phyloP scores from a whole-genome alignment of 1,139 yeast species.

The Scheffersomyces parashehatae region DNA sequence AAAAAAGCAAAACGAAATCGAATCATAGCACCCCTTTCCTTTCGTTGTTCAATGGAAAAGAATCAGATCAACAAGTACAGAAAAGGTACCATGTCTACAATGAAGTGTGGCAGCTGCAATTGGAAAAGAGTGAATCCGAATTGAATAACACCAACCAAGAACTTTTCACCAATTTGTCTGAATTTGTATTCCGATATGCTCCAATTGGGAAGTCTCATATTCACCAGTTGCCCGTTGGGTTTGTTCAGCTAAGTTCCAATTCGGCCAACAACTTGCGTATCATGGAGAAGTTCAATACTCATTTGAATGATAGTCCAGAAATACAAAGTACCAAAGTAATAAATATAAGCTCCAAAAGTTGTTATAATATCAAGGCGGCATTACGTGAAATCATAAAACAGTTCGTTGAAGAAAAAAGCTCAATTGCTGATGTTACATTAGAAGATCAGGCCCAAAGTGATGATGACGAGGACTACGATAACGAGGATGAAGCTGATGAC shows the following conservation, averaged over 20 bases:
- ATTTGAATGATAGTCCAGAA: slow-evolving; percentile 14
- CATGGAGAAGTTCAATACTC: slow-evolving; percentile 39
- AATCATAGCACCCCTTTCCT: slow-evolving; percentile 31
- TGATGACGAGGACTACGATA: slow-evolving; percentile 15
- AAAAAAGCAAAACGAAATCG: neutral
- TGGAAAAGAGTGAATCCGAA: slow-evolving; percentile 34
- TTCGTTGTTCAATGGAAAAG: slow-evolving; percentile 40
- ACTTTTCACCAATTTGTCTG: slow-evolving; percentile 32
- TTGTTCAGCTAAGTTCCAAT: slow-evolving; percentile 55
- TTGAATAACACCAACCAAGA: slow-evolving; percentile 40
- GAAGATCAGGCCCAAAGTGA: slow-evolving; percentile 8
- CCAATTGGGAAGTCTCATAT: slow-evolving; percentile 10
- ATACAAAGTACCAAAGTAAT: slow-evolving; percentile 27
- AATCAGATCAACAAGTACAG: slow-evolving; percentile 32
- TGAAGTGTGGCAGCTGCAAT: slow-evolving; percentile 40
- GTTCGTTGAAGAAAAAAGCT: slow-evolving; percentile 14
- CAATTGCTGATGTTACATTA: neutral
- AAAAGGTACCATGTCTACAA: slow-evolving; percentile 41
- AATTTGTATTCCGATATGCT: slow-evolving; percentile 14
- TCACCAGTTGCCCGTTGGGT: slow-evolving; percentile 35
- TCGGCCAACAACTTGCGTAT: slow-evolving; percentile 56
- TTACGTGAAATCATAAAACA: slow-evolving; percentile 41
- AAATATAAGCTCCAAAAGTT: slow-evolving; percentile 41
- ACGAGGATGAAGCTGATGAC: slow-evolving; percentile 13
- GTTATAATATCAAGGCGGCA: slow-evolving; percentile 42